Conservation (phyloP, 345 rosid genomes). For the Linum usitatissimum region DNA sequence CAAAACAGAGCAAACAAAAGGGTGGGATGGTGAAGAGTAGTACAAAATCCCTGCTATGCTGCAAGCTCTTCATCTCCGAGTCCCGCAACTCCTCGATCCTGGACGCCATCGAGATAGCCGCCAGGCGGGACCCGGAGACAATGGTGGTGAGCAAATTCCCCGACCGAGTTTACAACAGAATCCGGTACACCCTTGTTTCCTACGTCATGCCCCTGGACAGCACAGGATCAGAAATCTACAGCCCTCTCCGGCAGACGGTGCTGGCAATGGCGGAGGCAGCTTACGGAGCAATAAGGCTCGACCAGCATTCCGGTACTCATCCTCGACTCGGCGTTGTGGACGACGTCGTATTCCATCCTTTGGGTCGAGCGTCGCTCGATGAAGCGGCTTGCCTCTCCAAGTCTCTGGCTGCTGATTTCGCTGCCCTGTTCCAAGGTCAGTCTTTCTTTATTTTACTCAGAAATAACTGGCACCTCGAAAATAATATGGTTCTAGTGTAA, state of each 20-base stretch:
- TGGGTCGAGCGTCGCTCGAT: slow-evolving; percentile 40
- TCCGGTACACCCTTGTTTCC: slow-evolving; percentile 43
- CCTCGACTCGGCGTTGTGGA: slow-evolving; percentile 61
- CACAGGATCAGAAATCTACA: slow-evolving; percentile 35
- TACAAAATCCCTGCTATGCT: slow-evolving; percentile 31
- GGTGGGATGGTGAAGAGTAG: slow-evolving; percentile 1
- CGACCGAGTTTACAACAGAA: slow-evolving; percentile 44
- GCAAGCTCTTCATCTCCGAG: slow-evolving; percentile 54
- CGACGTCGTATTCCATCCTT: slow-evolving; percentile 45
- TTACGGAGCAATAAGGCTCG: slow-evolving; percentile 34
- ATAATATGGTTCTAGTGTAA: too few species aligned
- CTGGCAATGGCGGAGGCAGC: slow-evolving; percentile 48
- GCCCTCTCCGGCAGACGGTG: slow-evolving; percentile 45
- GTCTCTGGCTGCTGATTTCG: slow-evolving; percentile 45
- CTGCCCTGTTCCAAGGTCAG: slow-evolving; percentile 40
- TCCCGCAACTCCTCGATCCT: slow-evolving; percentile 35
- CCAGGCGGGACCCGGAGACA: slow-evolving; percentile 31
- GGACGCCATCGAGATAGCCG: slow-evolving; percentile 34
- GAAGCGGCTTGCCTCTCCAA: slow-evolving; percentile 60
- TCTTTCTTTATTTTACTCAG: neutral
- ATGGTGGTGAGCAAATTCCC: slow-evolving; percentile 37
- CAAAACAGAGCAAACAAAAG: slow-evolving; percentile 19
- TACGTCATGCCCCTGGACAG: slow-evolving; percentile 29
- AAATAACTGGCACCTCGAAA: too few species aligned
- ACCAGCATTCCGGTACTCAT: slow-evolving; percentile 41